Evolutionary conservation across 768 basidiomycete species (phyloP).

Genomic region (Gymnopilus dilepis): DNA sequence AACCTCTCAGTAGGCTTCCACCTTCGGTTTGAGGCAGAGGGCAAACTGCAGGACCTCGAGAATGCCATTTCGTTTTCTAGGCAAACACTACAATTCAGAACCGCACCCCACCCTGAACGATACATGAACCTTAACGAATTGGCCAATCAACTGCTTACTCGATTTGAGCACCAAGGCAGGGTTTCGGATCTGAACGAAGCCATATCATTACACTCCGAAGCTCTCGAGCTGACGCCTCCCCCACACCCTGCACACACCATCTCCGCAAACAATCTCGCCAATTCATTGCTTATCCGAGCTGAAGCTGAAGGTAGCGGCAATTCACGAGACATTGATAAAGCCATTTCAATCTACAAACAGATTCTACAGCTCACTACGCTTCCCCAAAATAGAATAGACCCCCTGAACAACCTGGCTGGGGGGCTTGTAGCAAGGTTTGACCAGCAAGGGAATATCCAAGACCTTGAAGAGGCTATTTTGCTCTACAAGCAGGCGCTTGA

Average conservation of each 20-base stretch:
- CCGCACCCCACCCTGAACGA: not conserved
- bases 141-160: not conserved
- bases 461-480: slow-evolving; percentile 12
- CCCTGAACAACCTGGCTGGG: slow-evolving; percentile 8
- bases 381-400: not conserved
- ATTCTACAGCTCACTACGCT: not conserved
- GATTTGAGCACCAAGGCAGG: not conserved
- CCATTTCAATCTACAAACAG: not conserved
- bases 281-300: too few relatives aligned
- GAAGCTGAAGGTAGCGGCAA: too few relatives aligned
- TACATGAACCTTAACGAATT: not conserved
- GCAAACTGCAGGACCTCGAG: not conserved
- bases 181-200: too few relatives aligned
- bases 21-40: not conserved
- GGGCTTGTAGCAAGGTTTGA: slow-evolving; percentile 3
- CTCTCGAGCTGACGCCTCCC: too few relatives aligned
- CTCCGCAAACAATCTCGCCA: too few relatives aligned
- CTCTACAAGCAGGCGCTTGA: too few relatives aligned
- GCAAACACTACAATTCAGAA: not conserved
- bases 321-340: not conserved
- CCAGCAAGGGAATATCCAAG: not conserved
- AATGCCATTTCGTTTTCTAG: not conserved
- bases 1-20: slow-evolving; percentile 1
- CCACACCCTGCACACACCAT: too few relatives aligned
- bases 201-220: too few relatives aligned